Conservation (phyloP, 2,329 filamentous ascomycete species). For the Fusarium veterinarium region DNA sequence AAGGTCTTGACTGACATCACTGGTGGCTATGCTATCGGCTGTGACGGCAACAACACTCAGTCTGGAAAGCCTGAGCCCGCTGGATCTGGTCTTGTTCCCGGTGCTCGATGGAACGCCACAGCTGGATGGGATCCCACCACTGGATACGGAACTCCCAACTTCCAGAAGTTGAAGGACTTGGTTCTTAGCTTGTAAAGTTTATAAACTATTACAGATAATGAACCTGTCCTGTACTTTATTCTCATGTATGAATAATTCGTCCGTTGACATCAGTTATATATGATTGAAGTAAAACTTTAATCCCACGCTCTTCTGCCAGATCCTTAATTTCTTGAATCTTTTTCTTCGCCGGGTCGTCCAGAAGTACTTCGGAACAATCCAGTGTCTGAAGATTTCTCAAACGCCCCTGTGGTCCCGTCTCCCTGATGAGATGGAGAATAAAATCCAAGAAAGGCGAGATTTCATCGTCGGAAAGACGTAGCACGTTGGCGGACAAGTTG, state of each 20-base stretch:
- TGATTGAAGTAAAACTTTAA: not conserved
- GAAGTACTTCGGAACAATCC: not conserved
- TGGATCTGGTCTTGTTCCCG: slow-evolving; percentile 27
- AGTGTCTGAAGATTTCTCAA: not conserved
- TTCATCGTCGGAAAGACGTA: fast-evolving
- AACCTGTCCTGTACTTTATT: not conserved
- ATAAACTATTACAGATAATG: too few species aligned
- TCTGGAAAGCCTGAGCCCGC: slow-evolving; percentile 10
- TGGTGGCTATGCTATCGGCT: slow-evolving; percentile 48
- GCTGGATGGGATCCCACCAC: slow-evolving; percentile 38
- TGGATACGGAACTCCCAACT: slow-evolving; percentile 36
- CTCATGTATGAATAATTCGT: too few species aligned
- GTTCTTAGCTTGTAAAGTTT: not conserved
- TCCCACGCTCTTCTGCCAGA: not conserved
- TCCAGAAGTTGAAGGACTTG: slow-evolving; percentile 35
- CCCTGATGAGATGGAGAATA: fast-evolving
- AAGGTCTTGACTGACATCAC: slow-evolving; percentile 42
- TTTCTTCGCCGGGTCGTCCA: not conserved
- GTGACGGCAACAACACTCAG: slow-evolving; percentile 44
- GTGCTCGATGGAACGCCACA: slow-evolving; percentile 40
- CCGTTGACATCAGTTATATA: too few species aligned
- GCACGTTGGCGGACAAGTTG: not conserved
- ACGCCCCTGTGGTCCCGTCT: not conserved
- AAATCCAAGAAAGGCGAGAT: not conserved
- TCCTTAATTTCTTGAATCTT: not conserved